Conservation (phyloP, 495 filamentous ascomycete species). For the Tuber borchii region DNA sequence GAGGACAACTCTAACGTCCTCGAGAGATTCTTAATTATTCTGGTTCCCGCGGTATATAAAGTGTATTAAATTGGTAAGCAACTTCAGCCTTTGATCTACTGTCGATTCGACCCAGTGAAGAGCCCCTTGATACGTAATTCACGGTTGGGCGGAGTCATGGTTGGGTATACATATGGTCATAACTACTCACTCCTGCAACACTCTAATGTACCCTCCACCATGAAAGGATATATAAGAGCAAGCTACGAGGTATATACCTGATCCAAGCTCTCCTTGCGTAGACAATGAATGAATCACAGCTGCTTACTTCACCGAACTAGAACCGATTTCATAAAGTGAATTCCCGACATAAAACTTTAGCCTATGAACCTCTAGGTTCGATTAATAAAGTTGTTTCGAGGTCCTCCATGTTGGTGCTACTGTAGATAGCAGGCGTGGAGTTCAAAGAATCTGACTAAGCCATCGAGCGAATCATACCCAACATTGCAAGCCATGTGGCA, state of each 20-base stretch:
- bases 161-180: background rate
- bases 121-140: background rate
- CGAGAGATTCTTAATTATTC: too few species aligned
- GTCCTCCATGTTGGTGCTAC: background rate
- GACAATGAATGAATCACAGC: background rate
- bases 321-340: background rate
- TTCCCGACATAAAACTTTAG: background rate
- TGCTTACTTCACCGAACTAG: background rate
- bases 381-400: too few species aligned
- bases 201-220: background rate
- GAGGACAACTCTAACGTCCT: too few species aligned
- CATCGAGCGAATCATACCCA: too few species aligned
- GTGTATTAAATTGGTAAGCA: background rate
- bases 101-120: background rate
- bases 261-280: background rate
- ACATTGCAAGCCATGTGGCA: background rate
- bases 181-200: background rate
- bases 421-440: background rate
- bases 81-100: background rate
- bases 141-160: background rate
- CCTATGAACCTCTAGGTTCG: background rate
- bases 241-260: background rate
- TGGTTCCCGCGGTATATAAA: too few species aligned
- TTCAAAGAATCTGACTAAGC: too few species aligned
- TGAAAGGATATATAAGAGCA: background rate